phyloP scores from a whole-genome alignment of 805 yeast genomes.

The Metschnikowia koreensis region DNA sequence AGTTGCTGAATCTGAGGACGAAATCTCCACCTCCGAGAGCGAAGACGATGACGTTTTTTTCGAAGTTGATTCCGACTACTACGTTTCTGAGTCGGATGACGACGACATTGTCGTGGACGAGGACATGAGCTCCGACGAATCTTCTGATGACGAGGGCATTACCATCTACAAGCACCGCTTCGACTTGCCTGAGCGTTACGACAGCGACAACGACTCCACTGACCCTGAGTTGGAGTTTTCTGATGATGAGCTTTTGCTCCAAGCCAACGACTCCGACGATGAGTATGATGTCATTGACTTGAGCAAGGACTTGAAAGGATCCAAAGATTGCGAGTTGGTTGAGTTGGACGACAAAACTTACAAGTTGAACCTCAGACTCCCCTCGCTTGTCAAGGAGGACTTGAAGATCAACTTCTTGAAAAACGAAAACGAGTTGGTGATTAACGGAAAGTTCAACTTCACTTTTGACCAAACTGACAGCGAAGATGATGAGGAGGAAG shows the following conservation, averaged over 20 bases:
- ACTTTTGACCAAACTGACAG: conserved; percentile 20
- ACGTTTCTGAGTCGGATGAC: conserved; percentile 23
- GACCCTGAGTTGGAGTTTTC: conserved; percentile 38
- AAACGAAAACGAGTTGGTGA: conserved; percentile 39
- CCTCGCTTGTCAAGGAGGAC: conserved; percentile 40
- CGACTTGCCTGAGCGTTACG: conserved; percentile 36
- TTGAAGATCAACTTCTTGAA: conserved; percentile 39
- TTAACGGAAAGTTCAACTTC: conserved; percentile 40
- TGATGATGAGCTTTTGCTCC: conserved; percentile 22
- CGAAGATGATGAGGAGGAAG: conserved; percentile 24
- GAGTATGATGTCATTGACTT: conserved; percentile 39
- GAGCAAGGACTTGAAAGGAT: conserved; percentile 40
- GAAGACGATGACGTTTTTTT: conserved; percentile 21
- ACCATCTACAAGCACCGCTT: conserved; percentile 43
- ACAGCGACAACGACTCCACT: conserved; percentile 34
- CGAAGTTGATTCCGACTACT: conserved; percentile 33
- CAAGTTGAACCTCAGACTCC: conserved; percentile 41
- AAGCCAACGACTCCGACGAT: conserved; percentile 20
- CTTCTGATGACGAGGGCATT: conserved; percentile 40
- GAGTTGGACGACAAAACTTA: conserved; percentile 39
- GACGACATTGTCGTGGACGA: conserved; percentile 20
- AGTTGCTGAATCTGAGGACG: conserved; percentile 20
- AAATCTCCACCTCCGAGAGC: conserved; percentile 14
- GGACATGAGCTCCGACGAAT: conserved; percentile 21
- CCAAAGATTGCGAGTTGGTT: conserved; percentile 43